Evolutionary conservation across 2,329 filamentous ascomycete genomes (phyloP), one percentile per base, ranked within the genome.

Genomic region (Xylaria sp.): DNA sequence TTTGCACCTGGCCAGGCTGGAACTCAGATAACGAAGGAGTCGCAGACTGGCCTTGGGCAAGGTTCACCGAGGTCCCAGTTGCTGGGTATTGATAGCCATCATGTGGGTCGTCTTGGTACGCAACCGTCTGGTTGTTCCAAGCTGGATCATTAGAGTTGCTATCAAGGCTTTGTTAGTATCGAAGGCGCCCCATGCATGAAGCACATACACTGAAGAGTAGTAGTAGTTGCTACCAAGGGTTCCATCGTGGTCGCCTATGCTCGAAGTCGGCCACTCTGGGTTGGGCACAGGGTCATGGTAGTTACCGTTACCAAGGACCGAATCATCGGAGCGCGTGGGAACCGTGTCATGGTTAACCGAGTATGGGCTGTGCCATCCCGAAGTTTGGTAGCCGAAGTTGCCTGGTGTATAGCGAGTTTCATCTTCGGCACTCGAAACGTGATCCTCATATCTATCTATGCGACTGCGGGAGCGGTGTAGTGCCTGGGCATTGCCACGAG

Each of bases 141-240:
- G 3, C 19, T 7, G 53, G 15, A 2, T 42, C 49, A 21, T 35
- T 35, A 4, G n/a, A 14, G 25, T n/a, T 21, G 2, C 60, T 54
- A 51, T 19, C 12, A 15, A 40, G 19, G 43, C 19, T 17, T 25
- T n/a, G 37, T 65, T 45, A 65, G 50, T 23, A 42, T 49, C 15
- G 28, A 23, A 5, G 21, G 3, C 14, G 11, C 14, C 14, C 45
- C 19, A 11, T n/a, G 19, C 12, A 21, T n/a, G 21, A 45, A 21
- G 19, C 1, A 54, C 62, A 15, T 62, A 64, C 62, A 12, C 23
- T 25, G 6, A 12, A 43, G 8, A 19, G 19, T 9, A 37, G 19
- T 28, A 23, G 15, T 23, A 23, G 17, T 40, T 9, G 31, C n/a
- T n/a, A 31, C 14, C 12, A 33, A 31, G 21, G 0, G 25, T 19